A percentile compares a stretch with the other conserved stretches of the same genome.
These are phyloP conservation scores for Leccinum longicurvipes DNA, from an alignment of 768 basidiomycete species.

Conservation along the genomic window DNA sequence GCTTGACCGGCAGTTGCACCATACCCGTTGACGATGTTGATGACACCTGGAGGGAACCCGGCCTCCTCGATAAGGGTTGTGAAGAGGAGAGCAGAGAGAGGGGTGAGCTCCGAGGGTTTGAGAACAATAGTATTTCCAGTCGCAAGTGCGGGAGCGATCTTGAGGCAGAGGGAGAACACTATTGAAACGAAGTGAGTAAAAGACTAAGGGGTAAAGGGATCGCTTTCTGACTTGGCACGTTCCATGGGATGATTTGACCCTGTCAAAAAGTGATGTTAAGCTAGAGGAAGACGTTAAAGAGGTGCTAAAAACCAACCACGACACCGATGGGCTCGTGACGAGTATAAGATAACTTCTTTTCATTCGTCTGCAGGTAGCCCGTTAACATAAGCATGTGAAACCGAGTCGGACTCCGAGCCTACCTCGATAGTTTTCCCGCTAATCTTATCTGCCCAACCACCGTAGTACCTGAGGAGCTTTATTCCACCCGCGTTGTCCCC, in stretches of 20 bases:
- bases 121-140: slow-evolving; percentile 9
- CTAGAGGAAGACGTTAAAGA: neutral
- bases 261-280: neutral
- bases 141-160: slow-evolving; percentile 10
- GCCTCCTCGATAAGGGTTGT: slow-evolving; percentile 4
- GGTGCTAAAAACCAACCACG: slow-evolving; percentile 2
- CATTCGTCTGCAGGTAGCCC: neutral
- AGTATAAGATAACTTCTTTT: slow-evolving; percentile 6
- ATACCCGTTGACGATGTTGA: slow-evolving; percentile 7
- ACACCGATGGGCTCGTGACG: slow-evolving; percentile 12
- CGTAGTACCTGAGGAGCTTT: slow-evolving; percentile 7
- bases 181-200: neutral
- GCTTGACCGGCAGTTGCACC: slow-evolving; percentile 9
- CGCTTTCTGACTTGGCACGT: slow-evolving; percentile 1
- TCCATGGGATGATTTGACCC: slow-evolving; percentile 15
- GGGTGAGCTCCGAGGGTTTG: slow-evolving; percentile 12
- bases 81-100: slow-evolving; percentile 7
- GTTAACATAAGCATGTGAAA: neutral
- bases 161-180: slow-evolving; percentile 10
- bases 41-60: slow-evolving; percentile 8
- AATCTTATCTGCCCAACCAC: slow-evolving; percentile 13
- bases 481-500: neutral
- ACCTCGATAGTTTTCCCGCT: slow-evolving; percentile 9
- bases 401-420: neutral
- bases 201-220: neutral